Conservation (phyloP, 208 protist genomes). For the Wallacemonas sp. region DNA sequence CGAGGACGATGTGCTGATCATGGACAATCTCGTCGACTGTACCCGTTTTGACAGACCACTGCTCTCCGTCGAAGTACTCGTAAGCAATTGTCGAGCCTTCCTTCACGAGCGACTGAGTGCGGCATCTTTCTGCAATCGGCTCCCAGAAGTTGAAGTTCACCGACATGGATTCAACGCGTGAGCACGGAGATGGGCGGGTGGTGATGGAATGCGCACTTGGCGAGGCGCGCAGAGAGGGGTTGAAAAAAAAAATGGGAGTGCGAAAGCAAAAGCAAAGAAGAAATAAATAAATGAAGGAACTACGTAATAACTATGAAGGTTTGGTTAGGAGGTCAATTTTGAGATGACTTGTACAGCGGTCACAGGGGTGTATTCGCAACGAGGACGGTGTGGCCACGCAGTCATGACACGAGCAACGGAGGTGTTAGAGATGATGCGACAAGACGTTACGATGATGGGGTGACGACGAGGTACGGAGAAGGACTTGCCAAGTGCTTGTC, state of each 20-base stretch:
- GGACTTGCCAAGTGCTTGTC: too few relatives aligned
- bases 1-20: slow-evolving; percentile 1
- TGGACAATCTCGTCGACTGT: slow-evolving; percentile 3
- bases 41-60: slow-evolving; percentile 7
- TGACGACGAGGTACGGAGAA: too few relatives aligned
- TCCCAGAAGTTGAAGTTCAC: slow-evolving; percentile 11
- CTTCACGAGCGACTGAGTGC: slow-evolving; percentile 1
- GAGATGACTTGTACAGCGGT: too few relatives aligned
- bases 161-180: too few relatives aligned
- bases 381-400: too few relatives aligned
- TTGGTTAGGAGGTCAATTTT: neutral
- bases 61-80: slow-evolving; percentile 7
- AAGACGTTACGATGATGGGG: too few relatives aligned
- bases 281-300: slow-evolving; percentile 1
- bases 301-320: slow-evolving; percentile 7
- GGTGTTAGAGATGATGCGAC: too few relatives aligned
- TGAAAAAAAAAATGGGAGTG: slow-evolving; percentile 16
- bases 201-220: neutral
- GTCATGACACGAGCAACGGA: too few relatives aligned
- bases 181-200: too few relatives aligned
- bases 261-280: slow-evolving; percentile 8
- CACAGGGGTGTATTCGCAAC: too few relatives aligned
- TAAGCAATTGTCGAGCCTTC: neutral
- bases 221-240: neutral
- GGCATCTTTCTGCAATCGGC: slow-evolving; percentile 3